Evolutionary conservation across 495 filamentous ascomycete species (phyloP), one percentile per base, ranked within the genome.

Genomic region (Aspergillus asperescens): DNA sequence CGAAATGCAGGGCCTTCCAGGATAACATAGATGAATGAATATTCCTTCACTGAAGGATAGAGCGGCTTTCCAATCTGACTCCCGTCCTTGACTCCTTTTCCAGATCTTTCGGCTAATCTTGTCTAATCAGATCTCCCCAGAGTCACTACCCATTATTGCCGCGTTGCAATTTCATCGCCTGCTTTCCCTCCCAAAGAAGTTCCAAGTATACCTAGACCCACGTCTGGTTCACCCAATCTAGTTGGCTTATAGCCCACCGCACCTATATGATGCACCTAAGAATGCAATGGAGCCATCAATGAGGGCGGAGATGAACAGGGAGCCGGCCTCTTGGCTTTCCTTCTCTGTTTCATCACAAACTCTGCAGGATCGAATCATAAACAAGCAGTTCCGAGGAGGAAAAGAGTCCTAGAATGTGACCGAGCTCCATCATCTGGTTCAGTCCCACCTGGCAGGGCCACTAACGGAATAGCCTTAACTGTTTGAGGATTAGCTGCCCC

Each of bases 401-500:
- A 52, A 43, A 41, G 23, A 24, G 27, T 18, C 19, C 2, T n/a
- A 23, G 28, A 39, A 35, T 25, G 8, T 32, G 39, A 32, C 24
- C 23, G 24, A 27, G 20, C 42, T 31, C 42, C 42, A 16, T 32
- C 42, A 46, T 31, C 32, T 46, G 31, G 42, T 32, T 20, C 42
- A 46, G 42, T 48, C 48, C 50, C 48, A 55, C 44, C 32, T 20
- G 23, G 29, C 18, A 45, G 29, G 37, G 20, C 35, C 32, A 48
- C 56, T 55, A 55, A 47, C 5, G 42, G 31, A 42, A 47, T 45
- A 35, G 28, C 8, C 50, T 29, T 37, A 38, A 38, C 50, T 28
- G 12, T 7, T 45, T 46, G n/a, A 29, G 50, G 25, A 15, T 31
- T 52, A 52, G 50, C 31, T 46, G 40, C 40, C 50, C 50, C 50